Base-by-base conservation (phyloP, 1,139 yeast species). In the Yamadazyma sp. region DNA sequence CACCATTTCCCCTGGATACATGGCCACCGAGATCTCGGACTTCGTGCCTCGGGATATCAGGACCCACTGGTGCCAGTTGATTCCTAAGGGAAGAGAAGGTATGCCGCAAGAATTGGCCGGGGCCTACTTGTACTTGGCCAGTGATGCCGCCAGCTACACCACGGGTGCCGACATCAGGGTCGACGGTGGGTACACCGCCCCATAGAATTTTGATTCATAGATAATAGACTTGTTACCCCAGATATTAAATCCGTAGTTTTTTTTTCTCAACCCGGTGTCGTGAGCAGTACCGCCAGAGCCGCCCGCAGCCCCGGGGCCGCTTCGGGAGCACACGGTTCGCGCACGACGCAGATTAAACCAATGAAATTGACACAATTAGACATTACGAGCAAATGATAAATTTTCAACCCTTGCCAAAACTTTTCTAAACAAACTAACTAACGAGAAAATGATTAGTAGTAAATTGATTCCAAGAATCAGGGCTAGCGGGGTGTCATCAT, bases 1-100 rank as follows among this genome's bases (percentile, higher is more conserved):
- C 54, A 64, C 78, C 27, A 71, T 78, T 17, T 68, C 79, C 12
- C 83, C 83, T 3, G 83, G 83, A 15, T 78, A 79, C 55, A 74
- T 77, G 43, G 58, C 55, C 35, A 74, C 80, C 11, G 82, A 81
- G 33, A 73, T 79, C 47, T 64, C 80, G 32, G 78, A 70, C 56
- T 73, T 73, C 34, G 60, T 69, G 27, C 69, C 73, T 10, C 52
- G 50, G 12, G 65, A 64, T 17, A 53, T 56, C 41, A 61, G 66
- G 52, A 54, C 56, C 39, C 61, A 57, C 40, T 66, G 72, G 73
- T 61, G 62, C 55, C 49, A 59, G 25, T 55, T 66, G 49, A 63
- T 61, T 43, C 72, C 72, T 22, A 58, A 59, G 57, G 72, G 72
- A 16, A 64, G 75, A 61, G 69, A 67, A 55, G 69, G 67, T 33